Base-by-base conservation (phyloP, 192 early-diverging fungal genomes). In the Coemansia sp. region DNA sequence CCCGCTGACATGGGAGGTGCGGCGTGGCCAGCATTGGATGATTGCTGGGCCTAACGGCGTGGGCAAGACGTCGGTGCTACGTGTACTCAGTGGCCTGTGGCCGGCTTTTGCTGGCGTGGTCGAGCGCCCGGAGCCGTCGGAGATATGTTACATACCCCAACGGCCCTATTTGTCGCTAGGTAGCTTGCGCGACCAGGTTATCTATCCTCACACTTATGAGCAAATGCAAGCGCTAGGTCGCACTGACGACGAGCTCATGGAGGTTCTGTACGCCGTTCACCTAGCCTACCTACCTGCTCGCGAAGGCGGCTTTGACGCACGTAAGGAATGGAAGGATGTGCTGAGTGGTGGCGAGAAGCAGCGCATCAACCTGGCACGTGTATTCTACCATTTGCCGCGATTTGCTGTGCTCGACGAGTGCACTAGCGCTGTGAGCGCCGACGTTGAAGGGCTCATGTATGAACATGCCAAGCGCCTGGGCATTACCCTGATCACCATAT, bases 91-190 rank as follows among this genome's bases (percentile, higher is more conserved):
- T 65, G 94, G 94, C 3, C 85, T 99, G 54, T 99, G 96, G 98
- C 95, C 96, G 19, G 90, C 91, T 21, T 97, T 93, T 85, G 93
- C 88, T 33, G 89, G 92, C 60, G 84, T 87, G 3, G 85, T 92
- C 56, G 87, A 89, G 63, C 88, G 84, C 37, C 93, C 92, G 5
- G 79, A 89, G 66, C 89, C 88, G 40, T 84, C 88, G 54, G 92
- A 93, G 77, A 94, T 99, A 69, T 93, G 96, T 69, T 99, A 98
- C 85, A 93, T 99, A 59, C 96, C 98, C 34, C 98, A 99, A 80
- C 88, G 95, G 40, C 94, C 98, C 16, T 99, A 99, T 67, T 82
- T 99, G 27, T 87, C 94, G 64, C 77, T 95, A 42, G 95, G 98
- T 42, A 97, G 91, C 19, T 84, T 99, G 64, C 89, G 98, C 33